These are phyloP conservation scores for Exophiala xenobiotica DNA, from an alignment of 2,329 filamentous ascomycete species.

Conservation along the genomic window DNA sequence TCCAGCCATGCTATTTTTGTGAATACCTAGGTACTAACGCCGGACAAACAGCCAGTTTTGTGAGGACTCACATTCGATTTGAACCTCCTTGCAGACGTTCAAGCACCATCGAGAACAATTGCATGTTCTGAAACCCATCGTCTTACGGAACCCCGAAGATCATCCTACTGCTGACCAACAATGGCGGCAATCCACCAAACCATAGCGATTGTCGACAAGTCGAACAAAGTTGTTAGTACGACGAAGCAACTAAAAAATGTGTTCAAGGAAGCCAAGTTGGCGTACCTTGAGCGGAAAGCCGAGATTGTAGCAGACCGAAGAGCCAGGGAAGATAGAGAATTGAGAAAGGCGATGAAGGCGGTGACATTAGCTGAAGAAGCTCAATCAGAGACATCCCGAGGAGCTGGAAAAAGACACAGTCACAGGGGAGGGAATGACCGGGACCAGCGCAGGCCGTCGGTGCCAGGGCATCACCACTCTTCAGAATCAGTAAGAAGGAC, in stretches of 20 bases:
- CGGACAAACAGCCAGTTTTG: neutral
- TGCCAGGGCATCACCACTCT: conserved; percentile 9
- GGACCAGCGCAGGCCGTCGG: conserved; percentile 29
- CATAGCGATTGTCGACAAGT: conserved; percentile 86
- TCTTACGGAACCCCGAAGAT: neutral
- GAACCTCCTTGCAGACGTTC: neutral
- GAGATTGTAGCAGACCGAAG: conserved; percentile 72
- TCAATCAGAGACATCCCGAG: conserved; percentile 45
- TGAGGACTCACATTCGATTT: neutral
- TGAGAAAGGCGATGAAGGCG: conserved; percentile 58
- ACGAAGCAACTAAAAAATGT: conserved; percentile 86
- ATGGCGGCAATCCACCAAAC: conserved; percentile 61
- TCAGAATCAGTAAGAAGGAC: conserved; percentile 15
- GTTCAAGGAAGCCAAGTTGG: conserved; percentile 86
- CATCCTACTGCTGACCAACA: neutral
- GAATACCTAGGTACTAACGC: neutral
- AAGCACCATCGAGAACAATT: neutral
- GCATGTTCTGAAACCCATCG: neutral
- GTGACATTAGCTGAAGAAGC: conserved; percentile 49
- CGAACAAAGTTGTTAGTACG: conserved; percentile 85
- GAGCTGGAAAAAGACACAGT: conserved; percentile 32
- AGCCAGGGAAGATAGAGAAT: conserved; percentile 56
- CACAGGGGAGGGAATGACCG: conserved; percentile 21
- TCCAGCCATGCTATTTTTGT: conserved; percentile 26
- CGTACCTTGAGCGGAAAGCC: conserved; percentile 84